A percentile compares a stretch with the other conserved stretches of the same genome.
Evolutionary conservation across 805 yeast genomes (phyloP).

Genomic region (Torulaspora indica): DNA sequence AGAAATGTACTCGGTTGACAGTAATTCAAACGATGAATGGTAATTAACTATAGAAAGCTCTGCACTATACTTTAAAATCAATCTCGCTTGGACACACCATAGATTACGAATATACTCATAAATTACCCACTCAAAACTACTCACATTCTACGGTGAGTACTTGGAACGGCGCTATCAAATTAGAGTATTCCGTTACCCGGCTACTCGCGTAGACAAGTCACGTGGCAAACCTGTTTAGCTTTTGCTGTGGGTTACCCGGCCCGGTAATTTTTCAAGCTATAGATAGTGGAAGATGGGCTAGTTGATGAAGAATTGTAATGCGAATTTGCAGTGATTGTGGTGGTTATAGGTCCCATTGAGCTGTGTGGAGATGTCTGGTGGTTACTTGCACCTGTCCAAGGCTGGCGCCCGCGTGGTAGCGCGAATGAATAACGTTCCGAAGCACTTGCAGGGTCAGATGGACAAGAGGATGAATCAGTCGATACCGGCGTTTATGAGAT

Average conservation of each 20-base stretch:
- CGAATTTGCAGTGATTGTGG: neutral
- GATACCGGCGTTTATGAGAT: constrained; percentile 38
- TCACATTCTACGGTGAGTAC: too few species aligned
- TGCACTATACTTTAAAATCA: too few species aligned
- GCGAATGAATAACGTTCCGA: constrained; percentile 32
- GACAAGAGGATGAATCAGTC: constrained; percentile 32
- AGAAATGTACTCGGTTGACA: too few species aligned
- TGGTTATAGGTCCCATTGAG: neutral
- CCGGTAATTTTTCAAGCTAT: neutral
- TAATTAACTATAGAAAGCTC: too few species aligned
- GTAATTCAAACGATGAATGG: too few species aligned
- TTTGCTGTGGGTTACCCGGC: constrained; percentile 6
- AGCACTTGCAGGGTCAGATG: constrained; percentile 29
- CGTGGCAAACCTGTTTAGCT: too few species aligned
- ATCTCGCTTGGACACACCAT: too few species aligned
- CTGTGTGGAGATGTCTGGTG: constrained; percentile 14
- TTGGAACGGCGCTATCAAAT: too few species aligned
- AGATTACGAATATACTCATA: too few species aligned
- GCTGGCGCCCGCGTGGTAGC: constrained; percentile 38
- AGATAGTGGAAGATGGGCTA: constrained; percentile 1
- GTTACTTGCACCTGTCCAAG: constrained; percentile 34
- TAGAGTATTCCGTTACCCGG: too few species aligned
- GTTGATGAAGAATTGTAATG: neutral
- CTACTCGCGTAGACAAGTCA: too few species aligned
- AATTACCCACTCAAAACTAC: too few species aligned